Evolutionary conservation across 179 eudicot species (phyloP), one percentile per base, ranked within the genome.

Genomic region (Camellia oleifera): DNA sequence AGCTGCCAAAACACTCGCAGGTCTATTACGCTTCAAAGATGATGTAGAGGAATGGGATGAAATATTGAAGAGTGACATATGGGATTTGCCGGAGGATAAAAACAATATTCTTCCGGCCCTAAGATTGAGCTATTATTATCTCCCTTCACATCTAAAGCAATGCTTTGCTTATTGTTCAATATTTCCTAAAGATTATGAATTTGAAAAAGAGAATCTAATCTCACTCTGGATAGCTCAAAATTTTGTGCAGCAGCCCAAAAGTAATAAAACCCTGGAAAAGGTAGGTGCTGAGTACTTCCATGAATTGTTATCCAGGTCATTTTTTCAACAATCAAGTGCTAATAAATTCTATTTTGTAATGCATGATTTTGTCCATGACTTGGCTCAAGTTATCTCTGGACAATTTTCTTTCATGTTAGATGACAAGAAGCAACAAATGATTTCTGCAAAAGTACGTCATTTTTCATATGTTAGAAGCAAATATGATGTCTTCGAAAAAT

Each of bases 311-410:
- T 70, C 76, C 44, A 17, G 60, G 68, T 70, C 69, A 5, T 70
- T 79, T 18, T 70, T 69, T 6, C 81, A 78, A 13, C 12, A 6
- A 23, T 63, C 57, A n/a, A 12, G 44, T 11, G 13, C 14, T 2
- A 50, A 68, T 14, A 42, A 68, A 14, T 12, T 68, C 58, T 44
- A n/a, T 15, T 85, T 69, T 53, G 70, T 68, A 32, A 84, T 86
- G 87, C 87, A 86, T n/a, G 76, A 48, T 40, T 64, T 85, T 2
- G 48, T 79, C 9, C 77, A 75, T 83, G 89, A 83, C 14, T 68
- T 87, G 45, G 88, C 88, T 52, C 53, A 53, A 56, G 17, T 9
- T 53, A 46, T 77, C 1, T 52, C 32, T 68, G 64, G 74, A 67
- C 26, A 67, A 15, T 77, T 66, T 9, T 32, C 32, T 66, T 32